Evolutionary conservation across 495 filamentous ascomycete genomes (phyloP), one percentile per base, ranked within the genome.

Genomic region (Neurospora pannonica): DNA sequence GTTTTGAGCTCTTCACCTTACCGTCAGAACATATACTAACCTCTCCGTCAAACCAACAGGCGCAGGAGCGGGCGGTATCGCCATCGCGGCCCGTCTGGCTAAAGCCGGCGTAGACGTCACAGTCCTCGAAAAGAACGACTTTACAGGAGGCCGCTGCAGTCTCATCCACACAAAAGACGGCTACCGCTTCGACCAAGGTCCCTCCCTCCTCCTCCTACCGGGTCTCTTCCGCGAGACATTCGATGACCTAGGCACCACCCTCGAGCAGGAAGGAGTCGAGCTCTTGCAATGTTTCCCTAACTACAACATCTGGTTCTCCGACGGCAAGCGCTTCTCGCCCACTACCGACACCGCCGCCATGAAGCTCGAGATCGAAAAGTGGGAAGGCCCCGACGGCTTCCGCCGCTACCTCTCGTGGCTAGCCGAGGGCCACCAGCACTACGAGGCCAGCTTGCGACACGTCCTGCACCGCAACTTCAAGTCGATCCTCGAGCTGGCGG

Each of bases 151-250:
- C 0, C 81, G 91, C 48, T 93, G 91, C 79, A 88, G 86, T 36
- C 78, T 92, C 36, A 81, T 92, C 62, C 78, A 82, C 34, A 81
- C 86, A 72, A 80, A 86, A 71, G 88, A 86, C 38, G 74, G 74
- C 10, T 89, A 89, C 76, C 87, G 91, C 31, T 92, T 92, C 82
- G 91, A 93, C 78, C 90, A 92, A 84, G 91, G 91, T 0, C 91
- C 91, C 0, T 92, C 90, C 0, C 85, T 93, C 5, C 86, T 93
- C 3, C 82, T 93, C 6, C 89, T 93, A 38, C 91, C 90, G 5
- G 85, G 85, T 69, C 83, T 92, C 62, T 93, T 92, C 83, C 82
- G 83, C 28, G 87, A 90, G 78, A 85, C 88, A 17, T 93, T 92
- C 75, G 77, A 79, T 37, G 90, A 93, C 76, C 87, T 92, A 5